Evolutionary conservation across 2,329 filamentous ascomycete species (phyloP).

Genomic region (Alternaria gansuensis): DNA sequence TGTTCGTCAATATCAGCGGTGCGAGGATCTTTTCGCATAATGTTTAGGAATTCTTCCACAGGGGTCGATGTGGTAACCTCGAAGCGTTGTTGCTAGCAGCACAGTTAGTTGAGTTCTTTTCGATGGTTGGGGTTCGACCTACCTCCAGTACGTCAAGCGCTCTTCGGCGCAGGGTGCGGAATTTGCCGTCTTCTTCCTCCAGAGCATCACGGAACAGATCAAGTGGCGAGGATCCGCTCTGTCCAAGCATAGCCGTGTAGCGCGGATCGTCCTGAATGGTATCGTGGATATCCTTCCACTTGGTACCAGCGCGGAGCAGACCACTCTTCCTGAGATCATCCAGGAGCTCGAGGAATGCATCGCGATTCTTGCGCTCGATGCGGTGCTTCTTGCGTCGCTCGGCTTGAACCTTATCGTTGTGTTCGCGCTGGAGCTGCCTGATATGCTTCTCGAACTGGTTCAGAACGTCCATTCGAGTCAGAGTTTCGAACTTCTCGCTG

Average conservation of each 20-base stretch:
- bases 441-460: constrained; percentile 95
- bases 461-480: constrained; percentile 89
- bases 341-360: constrained; percentile 79
- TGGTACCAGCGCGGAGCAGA: constrained; percentile 87
- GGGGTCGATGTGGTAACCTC: constrained; percentile 87
- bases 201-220: constrained; percentile 96
- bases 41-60: constrained; percentile 83
- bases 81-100: constrained; percentile 80
- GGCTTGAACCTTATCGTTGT: constrained; percentile 90
- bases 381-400: constrained; percentile 83
- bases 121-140: constrained; percentile 51
- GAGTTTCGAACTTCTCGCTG: constrained; percentile 80
- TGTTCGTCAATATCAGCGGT: constrained; percentile 88
- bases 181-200: constrained; percentile 89
- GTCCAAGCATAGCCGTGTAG: constrained; percentile 83
- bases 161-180: constrained; percentile 81
- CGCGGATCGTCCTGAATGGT: constrained; percentile 81
- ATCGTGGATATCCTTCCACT: constrained; percentile 84
- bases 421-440: constrained; percentile 86
- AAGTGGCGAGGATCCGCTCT: constrained; percentile 82
- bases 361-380: constrained; percentile 84
- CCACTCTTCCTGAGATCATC: constrained; percentile 76
- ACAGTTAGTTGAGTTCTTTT: constrained; percentile 17
- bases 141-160: constrained; percentile 90
- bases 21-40: constrained; percentile 85